Base-by-base conservation (phyloP, 192 early-diverging fungal species). In the Glomus cerebriforme region DNA sequence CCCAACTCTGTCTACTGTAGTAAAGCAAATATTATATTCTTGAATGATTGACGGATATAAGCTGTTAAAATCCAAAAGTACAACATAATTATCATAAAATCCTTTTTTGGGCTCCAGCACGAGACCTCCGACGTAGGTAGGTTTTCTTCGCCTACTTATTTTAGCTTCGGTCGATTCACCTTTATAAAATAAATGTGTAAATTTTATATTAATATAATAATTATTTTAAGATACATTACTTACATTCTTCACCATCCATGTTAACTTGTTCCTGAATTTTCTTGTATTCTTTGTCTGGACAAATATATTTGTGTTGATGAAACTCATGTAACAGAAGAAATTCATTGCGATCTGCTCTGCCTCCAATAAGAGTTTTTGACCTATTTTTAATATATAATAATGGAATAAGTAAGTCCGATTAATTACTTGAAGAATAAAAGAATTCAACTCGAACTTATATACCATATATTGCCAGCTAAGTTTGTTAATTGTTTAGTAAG, bases 11-110 rank as follows among this genome's bases (percentile, higher is more conserved):
- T 92, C 85, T 13, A 99, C 95, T 0, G 98, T 99, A 15, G 98
- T 99, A 79, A 99, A 99, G 84, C 97, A 99, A 73, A 99, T 96
- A 82, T 99, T 99, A 89, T 93, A 99, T 84, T 99, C 98, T 80
- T 99, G 98, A 81, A 99, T 99, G 70, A 99, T 99, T 29, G 97
- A 97, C 67, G 98, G 97, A 78, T 99, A 99, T 92, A 99, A 90
- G 87, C 93, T 95, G 91, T 99, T 99, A 84, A 99, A 99, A 89
- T 99, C 98, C 67, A 99, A 86, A 49, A 98, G 85, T 24, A 99
- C 82, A 5, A 99, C 95, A 81, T 87, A 99, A 47, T 94, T 93
- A 82, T 99, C 97, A 82, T 99, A 98, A 78, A 98, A 93, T 4
- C 98, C 97, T 74, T 93, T 95, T 81, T 98, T 97, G 45, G 98